Evolutionary conservation across 75 land plant genomes (phyloP), one percentile per base, ranked within the genome.

Genomic region (Chamaecyparis obtusa): DNA sequence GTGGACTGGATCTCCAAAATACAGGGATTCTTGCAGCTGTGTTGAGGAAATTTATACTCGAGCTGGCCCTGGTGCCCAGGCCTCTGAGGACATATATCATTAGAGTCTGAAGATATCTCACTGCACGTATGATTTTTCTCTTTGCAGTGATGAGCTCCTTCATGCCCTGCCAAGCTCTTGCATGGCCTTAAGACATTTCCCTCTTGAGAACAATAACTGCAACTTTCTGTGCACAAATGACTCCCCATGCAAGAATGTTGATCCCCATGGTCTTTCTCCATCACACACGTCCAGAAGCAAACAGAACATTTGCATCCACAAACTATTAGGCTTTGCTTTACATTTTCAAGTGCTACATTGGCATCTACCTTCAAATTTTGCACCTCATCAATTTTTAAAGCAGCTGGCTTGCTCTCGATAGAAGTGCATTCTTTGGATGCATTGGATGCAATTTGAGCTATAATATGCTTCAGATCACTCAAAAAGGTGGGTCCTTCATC

Each of bases 351-450:
- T 19, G 75, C 33, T 17, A 88, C 35, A 16, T 44, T 11, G 5
- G 82, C 88, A 1, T 89, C 88, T 6, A 89, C 85, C 11, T 48
- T 81, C 85, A 91, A 75, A 44, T 82, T 89, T 84, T 91, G 87
- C 10, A 89, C 90, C 32, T 91, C 92, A 8, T 90, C 54, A 79
- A 90, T 11, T 64, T 67, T 82, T 46, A 85, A 51, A 43, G 85
- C 78, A 49, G 86, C 83, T 27, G 87, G 74, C 57, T 86, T 86
- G 10, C 87, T 86, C 49, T 90, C 91, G 9, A 86, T 86, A 60
- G 67, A 21, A n/a, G 89, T 81, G 89, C 91, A 88, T 32, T 90
- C 91, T 74, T n/a, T n/a, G n/a, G n/a, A n/a, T n/a, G n/a, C n/a
- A n/a, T 85, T 88, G 1, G 89, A 57, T 84, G 87, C 76, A 41